These are phyloP conservation scores for Podila epigama DNA, from an alignment of 192 early-diverging fungal genomes.

Conservation along the genomic window DNA sequence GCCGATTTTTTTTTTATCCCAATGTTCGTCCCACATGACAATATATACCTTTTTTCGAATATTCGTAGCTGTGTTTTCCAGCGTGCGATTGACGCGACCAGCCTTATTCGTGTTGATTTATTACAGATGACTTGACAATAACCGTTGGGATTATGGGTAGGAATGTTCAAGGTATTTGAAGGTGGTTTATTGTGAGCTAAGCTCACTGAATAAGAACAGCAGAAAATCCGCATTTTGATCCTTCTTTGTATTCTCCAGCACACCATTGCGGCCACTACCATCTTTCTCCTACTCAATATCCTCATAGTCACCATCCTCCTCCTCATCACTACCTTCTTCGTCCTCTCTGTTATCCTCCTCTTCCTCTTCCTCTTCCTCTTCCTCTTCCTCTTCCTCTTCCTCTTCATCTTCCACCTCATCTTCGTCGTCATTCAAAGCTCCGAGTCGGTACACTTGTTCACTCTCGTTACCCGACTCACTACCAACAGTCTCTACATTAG, in stretches of 20 bases:
- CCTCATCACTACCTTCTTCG: not conserved
- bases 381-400: constrained; percentile 5
- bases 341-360: not conserved
- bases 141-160: too few relatives aligned
- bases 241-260: not conserved
- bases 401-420: not conserved
- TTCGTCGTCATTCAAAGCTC: not conserved
- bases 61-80: too few relatives aligned
- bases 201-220: too few relatives aligned
- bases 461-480: constrained; percentile 13
- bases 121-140: too few relatives aligned
- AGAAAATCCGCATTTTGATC: too few relatives aligned
- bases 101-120: too few relatives aligned
- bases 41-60: too few relatives aligned
- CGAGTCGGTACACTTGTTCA: not conserved
- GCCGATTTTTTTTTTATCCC: too few relatives aligned
- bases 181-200: too few relatives aligned
- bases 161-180: too few relatives aligned
- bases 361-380: not conserved
- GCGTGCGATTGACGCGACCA: too few relatives aligned
- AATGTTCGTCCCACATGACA: too few relatives aligned
- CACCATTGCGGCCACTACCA: not conserved
- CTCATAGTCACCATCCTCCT: not conserved
- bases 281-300: not conserved
- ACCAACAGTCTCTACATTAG: constrained; percentile 1